Evolutionary conservation across 345 rosid genomes (phyloP).

Genomic region (Hevea brasiliensis): DNA sequence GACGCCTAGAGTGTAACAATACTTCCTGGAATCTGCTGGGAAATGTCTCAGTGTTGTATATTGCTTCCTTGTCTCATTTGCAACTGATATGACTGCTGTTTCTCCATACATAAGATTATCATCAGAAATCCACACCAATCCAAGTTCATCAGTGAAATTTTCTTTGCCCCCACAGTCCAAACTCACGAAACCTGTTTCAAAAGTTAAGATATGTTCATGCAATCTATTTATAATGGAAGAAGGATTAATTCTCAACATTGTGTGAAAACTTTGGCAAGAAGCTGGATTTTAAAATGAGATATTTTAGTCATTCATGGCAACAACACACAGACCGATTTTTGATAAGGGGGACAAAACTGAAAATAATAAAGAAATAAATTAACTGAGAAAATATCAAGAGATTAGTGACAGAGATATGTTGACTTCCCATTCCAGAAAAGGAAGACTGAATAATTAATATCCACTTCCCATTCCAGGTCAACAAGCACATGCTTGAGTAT

Average conservation of each 20-base stretch:
- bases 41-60: constrained; percentile 80
- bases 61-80: constrained; percentile 69
- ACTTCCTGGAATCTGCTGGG: constrained; percentile 89
- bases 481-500: neutral
- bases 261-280: neutral
- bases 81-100: constrained; percentile 51
- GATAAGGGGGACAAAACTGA: neutral
- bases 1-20: constrained; percentile 77
- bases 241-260: neutral
- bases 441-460: neutral
- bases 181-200: constrained; percentile 82
- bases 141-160: constrained; percentile 73
- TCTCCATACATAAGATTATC: constrained; percentile 62
- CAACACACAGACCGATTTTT: neutral
- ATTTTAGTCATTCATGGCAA: neutral
- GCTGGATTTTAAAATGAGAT: neutral
- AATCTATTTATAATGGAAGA: neutral
- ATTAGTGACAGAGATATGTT: neutral
- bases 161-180: constrained; percentile 83
- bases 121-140: constrained; percentile 81
- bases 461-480: neutral
- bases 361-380: neutral
- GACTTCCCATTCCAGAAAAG: no score
- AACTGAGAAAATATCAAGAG: neutral
- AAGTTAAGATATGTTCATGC: neutral